Conservation (phyloP, 2,329 filamentous ascomycete genomes). For the Knoxdaviesia capensis region DNA sequence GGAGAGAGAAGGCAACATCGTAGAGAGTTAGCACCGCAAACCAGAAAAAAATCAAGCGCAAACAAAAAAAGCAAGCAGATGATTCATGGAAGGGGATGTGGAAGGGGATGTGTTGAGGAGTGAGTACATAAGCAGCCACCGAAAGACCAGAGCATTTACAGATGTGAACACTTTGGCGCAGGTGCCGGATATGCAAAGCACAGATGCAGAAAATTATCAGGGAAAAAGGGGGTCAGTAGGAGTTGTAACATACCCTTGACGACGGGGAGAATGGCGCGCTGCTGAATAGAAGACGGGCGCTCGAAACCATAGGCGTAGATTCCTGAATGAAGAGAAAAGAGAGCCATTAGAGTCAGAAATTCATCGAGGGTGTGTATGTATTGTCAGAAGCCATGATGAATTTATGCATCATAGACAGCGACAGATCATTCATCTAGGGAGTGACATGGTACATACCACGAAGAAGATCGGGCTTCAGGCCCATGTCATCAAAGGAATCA, state of each 20-base stretch:
- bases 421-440: too few relatives aligned
- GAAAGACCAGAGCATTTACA: background rate
- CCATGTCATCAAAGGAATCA: conserved; percentile 98
- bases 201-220: background rate
- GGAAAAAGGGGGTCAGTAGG: background rate
- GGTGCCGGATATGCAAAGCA: background rate
- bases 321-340: conserved; percentile 24
- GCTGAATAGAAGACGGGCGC: conserved; percentile 97
- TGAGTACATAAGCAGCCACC: background rate
- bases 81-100: background rate
- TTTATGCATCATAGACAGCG: too few relatives aligned
- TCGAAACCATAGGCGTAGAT: conserved; percentile 99
- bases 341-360: too few relatives aligned
- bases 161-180: background rate
- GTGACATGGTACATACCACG: conserved; percentile 34
- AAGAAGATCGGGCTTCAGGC: conserved; percentile 89
- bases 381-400: too few relatives aligned
- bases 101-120: background rate
- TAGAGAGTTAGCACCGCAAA: background rate
- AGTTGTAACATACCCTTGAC: conserved; percentile 68
- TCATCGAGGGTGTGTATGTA: too few relatives aligned
- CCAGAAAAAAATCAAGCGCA: background rate
- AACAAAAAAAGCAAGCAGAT: background rate
- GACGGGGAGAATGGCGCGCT: conserved; percentile 98
- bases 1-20: conserved; percentile 6